Percentiles rank a stretch among this genome's conserved stretches.
phyloP scores from a whole-genome alignment of 2,329 filamentous ascomycete species.

The Orbilia brochopaga region DNA sequence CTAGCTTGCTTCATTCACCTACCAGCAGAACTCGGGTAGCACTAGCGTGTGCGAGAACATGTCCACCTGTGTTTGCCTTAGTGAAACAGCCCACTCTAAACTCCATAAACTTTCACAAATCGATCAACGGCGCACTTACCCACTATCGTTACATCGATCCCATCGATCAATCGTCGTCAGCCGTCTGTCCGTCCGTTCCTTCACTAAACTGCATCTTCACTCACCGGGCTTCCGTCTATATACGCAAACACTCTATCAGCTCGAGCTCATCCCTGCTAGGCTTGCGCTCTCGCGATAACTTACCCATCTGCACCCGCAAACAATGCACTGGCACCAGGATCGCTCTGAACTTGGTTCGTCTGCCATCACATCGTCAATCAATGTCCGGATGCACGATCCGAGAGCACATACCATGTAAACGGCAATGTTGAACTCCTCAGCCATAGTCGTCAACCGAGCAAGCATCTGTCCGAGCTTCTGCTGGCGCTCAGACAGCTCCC shows the following conservation, averaged over 20 bases:
- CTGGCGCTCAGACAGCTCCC: constrained; percentile 71
- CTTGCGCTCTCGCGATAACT: constrained; percentile 15
- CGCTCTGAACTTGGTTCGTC: constrained; percentile 75
- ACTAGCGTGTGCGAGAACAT: constrained; percentile 73
- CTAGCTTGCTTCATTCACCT: not conserved
- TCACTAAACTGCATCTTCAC: constrained; percentile 12
- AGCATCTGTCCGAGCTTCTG: constrained; percentile 72
- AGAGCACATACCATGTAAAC: constrained; percentile 64
- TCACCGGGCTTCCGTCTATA: constrained; percentile 54
- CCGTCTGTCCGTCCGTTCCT: not conserved
- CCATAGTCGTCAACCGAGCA: constrained; percentile 69
- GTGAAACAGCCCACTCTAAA: constrained; percentile 2
- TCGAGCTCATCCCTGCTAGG: not conserved
- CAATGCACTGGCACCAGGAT: constrained; percentile 71
- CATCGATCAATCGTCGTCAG: constrained; percentile 13
- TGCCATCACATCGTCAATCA: constrained; percentile 53
- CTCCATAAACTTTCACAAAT: constrained; percentile 1
- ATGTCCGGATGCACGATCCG: constrained; percentile 12
- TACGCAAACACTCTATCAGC: constrained; percentile 25
- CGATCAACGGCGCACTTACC: constrained; percentile 46
- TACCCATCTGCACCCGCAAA: constrained; percentile 70
- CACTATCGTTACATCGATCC: constrained; percentile 33
- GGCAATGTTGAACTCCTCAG: constrained; percentile 72
- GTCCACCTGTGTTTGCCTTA: constrained; percentile 63
- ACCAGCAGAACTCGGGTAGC: constrained; percentile 69